These are phyloP conservation scores for Penicillium bialowiezense DNA, from an alignment of 495 filamentous ascomycete genomes.

Conservation along the genomic window DNA sequence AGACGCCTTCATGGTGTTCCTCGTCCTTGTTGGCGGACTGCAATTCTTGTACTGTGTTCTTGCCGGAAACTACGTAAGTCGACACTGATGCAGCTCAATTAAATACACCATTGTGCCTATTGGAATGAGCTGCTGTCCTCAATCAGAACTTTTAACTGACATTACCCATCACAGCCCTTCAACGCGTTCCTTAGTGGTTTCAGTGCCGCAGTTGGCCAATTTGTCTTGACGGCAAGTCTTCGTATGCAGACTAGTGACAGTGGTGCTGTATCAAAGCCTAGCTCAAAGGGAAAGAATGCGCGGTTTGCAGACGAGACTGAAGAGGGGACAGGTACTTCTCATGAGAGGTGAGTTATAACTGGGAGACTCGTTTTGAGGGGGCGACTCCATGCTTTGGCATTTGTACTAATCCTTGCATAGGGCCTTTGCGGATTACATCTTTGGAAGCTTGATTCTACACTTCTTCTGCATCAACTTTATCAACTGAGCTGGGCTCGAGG, in stretches of 20 bases:
- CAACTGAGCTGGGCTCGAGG: slow-evolving; percentile 57
- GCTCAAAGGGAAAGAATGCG: slow-evolving; percentile 36
- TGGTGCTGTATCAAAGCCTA: slow-evolving; percentile 16
- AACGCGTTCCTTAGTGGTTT: slow-evolving; percentile 98
- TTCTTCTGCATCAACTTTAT: slow-evolving; percentile 99
- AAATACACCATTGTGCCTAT: neutral
- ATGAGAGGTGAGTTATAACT: slow-evolving; percentile 43
- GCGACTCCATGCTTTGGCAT: neutral
- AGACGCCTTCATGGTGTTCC: slow-evolving; percentile 87
- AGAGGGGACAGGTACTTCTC: slow-evolving; percentile 36
- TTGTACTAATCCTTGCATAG: slow-evolving; percentile 40
- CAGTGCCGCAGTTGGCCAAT: slow-evolving; percentile 92
- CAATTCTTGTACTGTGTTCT: slow-evolving; percentile 94
- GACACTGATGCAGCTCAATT: too few species aligned
- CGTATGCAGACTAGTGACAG: slow-evolving; percentile 80
- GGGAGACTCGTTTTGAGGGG: too few species aligned
- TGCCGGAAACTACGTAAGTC: slow-evolving; percentile 87
- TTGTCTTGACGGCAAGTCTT: slow-evolving; percentile 86
- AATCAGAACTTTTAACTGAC: slow-evolving; percentile 2
- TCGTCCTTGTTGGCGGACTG: slow-evolving; percentile 78
- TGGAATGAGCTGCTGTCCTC: neutral
- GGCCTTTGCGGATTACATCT: slow-evolving; percentile 95
- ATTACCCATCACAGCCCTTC: slow-evolving; percentile 66
- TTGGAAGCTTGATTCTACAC: slow-evolving; percentile 91
- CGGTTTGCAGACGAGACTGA: slow-evolving; percentile 27